Evolutionary conservation across 768 basidiomycete genomes (phyloP), one percentile per base, ranked within the genome.

Genomic region (Hericium erinaceus): DNA sequence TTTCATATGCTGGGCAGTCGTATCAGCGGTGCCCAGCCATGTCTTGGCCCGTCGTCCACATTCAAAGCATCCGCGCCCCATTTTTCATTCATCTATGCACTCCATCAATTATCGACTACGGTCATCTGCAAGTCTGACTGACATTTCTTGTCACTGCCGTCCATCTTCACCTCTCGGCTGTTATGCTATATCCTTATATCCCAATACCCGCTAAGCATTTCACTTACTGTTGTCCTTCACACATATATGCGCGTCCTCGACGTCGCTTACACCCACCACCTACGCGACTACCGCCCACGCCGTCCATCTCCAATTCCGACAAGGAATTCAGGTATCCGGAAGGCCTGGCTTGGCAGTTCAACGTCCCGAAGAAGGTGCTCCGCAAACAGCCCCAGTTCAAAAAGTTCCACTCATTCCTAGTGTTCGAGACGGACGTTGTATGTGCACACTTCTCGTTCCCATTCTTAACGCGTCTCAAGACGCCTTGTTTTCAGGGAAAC

Each of bases 341-440:
- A 11, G 86, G 86, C n/a, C 79, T 97, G 12, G 97, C 91, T 10
- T 99, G 97, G 97, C 92, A 97, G 64, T 83, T 98, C 69, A 91
- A 94, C 63, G 87, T 95, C 1, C 80, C 90, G 9, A 98, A 98
- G 69, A 84, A 86, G 55, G 84, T 89, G 1, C 74, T 99, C 38
- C 82, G 97, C 54, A 95, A 90, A 66, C 83, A 83, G 4, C 84
- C 85, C 6, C 90, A 94, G 66, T 95, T 97, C 76, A 92, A 91
- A 66, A 88, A 84, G 67, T 98, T 99, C 63, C 97, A 98, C 68
- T 84, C 89, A 1, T 98, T 98, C 73, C 75, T 99, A 28, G 95
- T 99, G 0, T 95, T 92, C 61, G 97, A 99, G 74, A 98, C 97
- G 0, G 97, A 98, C 75, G 91, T 95, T 33, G 94, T 95, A 62